phyloP scores from a whole-genome alignment of 108 stramenopile species.

The Nitzschia putrida region DNA sequence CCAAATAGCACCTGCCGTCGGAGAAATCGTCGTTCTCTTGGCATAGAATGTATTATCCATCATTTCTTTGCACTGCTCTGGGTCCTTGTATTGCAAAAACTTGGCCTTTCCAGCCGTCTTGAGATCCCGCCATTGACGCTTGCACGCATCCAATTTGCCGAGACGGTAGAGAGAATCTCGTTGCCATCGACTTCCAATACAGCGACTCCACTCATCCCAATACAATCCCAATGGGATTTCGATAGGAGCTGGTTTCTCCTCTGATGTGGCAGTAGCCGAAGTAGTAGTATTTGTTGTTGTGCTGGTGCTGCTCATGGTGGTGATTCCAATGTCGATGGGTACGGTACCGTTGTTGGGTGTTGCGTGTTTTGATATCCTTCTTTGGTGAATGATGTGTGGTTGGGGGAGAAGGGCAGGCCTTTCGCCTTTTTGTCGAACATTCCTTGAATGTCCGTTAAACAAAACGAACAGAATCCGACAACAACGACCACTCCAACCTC shows the following conservation, averaged over 20 bases:
- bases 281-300: not conserved
- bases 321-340: not conserved
- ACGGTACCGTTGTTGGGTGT: not conserved
- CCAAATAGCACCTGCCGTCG: constrained; percentile 85
- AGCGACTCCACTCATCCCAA: constrained; percentile 80
- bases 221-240: constrained; percentile 31
- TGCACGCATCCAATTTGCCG: constrained; percentile 72
- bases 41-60: constrained; percentile 63
- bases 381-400: too few relatives aligned
- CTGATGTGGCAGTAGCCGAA: not conserved
- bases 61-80: constrained; percentile 50
- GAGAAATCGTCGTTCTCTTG: constrained; percentile 59
- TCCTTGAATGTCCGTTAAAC: too few relatives aligned
- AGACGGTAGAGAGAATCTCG: constrained; percentile 72
- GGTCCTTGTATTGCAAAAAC: constrained; percentile 37
- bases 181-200: constrained; percentile 69
- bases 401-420: too few relatives aligned
- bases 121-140: constrained; percentile 68
- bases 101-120: constrained; percentile 70
- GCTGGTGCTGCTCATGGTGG: not conserved
- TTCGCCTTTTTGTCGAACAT: too few relatives aligned
- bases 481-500: too few relatives aligned
- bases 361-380: not conserved
- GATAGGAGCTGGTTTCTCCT: not conserved
- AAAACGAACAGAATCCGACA: too few relatives aligned